Evolutionary conservation across 1,284 basidiomycete genomes (phyloP), one percentile per base, ranked within the genome.

Genomic region (Cryptococcus sp.): DNA sequence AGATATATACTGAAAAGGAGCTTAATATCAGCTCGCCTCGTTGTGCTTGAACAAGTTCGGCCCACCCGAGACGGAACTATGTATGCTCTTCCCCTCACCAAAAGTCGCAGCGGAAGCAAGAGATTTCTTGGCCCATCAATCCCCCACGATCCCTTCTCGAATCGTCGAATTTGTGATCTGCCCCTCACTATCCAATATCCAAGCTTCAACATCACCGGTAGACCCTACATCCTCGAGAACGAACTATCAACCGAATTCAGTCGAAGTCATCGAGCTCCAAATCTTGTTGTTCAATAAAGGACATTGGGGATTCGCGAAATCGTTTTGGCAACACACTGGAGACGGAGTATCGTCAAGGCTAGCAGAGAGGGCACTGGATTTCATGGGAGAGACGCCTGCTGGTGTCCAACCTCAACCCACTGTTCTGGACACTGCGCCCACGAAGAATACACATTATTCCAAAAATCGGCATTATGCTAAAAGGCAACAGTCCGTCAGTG

Each of bases 291-390:
- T 93, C 72, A 83, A 84, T 4, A 76, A 78, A 13, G 78, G 83
- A n/a, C 71, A 80, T 3, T 87, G 83, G 61, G 68, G 81, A 1
- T 69, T 87, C 4, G 91, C 89, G 13, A 97, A 91, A 73, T 82
- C 90, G 68, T 97, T 93, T 72, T 97, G 94, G 92, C 93, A 98
- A 66, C 93, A 98, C 68, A 86, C 88, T 0, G 94, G 94, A 0
- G 78, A 88, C 57, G 92, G 92, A 0, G 86, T 98, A 47, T 90
- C 87, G 1, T 92, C 88, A 57, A 84, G 94, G 19, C 76, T 87
- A 32, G 92, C 93, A 1, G 91, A 94, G 52, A 79, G 84, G 47
- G 91, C 87, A 62, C 79, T 98, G 23, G 77, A 82, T 19, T 78
- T 88, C 63, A 78, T 91, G 5, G 77, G 77, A 11, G 75, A 77